Conservation (phyloP, 768 basidiomycete genomes). For the Mycena olivaceomarginata region DNA sequence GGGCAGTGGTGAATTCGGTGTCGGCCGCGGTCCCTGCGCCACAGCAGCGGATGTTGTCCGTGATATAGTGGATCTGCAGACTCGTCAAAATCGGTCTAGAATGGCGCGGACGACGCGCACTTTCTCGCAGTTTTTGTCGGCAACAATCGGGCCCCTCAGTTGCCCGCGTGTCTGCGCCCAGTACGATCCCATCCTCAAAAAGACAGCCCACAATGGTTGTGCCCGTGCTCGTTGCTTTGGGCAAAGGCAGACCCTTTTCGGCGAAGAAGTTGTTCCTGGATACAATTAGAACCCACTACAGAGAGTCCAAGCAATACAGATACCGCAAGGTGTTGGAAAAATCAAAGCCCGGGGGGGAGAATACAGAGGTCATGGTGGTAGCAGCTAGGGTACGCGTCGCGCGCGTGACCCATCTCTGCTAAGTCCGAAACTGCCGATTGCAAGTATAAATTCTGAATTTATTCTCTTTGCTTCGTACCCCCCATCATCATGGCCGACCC, state of each 20-base stretch:
- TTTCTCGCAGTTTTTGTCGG: slow-evolving; percentile 99
- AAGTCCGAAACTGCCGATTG: not conserved
- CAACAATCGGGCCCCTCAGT: slow-evolving; percentile 97
- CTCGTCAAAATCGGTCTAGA: not conserved
- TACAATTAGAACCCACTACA: not conserved
- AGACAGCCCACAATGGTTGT: slow-evolving; percentile 99
- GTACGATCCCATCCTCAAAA: slow-evolving; percentile 93
- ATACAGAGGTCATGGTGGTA: slow-evolving; percentile 63
- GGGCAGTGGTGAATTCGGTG: slow-evolving; percentile 95
- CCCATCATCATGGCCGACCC: not conserved
- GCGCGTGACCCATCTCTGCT: not conserved
- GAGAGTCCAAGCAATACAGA: not conserved
- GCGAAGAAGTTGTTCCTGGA: slow-evolving; percentile 83
- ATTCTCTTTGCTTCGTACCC: not conserved
- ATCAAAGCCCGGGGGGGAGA: slow-evolving; percentile 79
- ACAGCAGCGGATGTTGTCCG: slow-evolving; percentile 96
- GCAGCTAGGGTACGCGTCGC: slow-evolving; percentile 36
- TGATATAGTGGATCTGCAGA: slow-evolving; percentile 95
- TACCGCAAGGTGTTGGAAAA: slow-evolving; percentile 87
- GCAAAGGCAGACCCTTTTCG: slow-evolving; percentile 82
- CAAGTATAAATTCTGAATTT: not conserved
- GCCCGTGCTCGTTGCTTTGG: slow-evolving; percentile 93
- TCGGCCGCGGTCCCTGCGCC: slow-evolving; percentile 99
- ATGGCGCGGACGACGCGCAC: slow-evolving; percentile 60
- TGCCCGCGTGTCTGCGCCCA: slow-evolving; percentile 98